Conservation (phyloP, 2,329 filamentous ascomycete species). For the Exophiala xenobiotica region DNA sequence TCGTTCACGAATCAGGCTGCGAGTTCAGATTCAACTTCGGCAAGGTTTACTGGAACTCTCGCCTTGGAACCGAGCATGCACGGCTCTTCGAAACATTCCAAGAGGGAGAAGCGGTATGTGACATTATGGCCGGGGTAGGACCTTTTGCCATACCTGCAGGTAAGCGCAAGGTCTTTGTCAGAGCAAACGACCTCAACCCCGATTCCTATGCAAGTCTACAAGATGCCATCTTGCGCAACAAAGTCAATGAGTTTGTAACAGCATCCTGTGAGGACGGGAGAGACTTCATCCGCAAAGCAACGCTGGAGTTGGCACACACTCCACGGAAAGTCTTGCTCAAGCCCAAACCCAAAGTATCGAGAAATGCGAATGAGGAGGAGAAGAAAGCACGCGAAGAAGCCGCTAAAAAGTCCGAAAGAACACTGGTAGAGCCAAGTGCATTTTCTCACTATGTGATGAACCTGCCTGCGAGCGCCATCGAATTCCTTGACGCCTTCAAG, state of each 20-base stretch:
- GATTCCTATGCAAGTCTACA: slow-evolving; percentile 74
- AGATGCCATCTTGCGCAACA: slow-evolving; percentile 73
- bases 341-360: slow-evolving; percentile 41
- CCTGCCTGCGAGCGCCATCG: slow-evolving; percentile 82
- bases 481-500: slow-evolving; percentile 74
- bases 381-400: slow-evolving; percentile 28
- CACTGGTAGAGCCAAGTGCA: slow-evolving; percentile 62
- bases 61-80: slow-evolving; percentile 84
- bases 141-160: slow-evolving; percentile 92
- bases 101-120: slow-evolving; percentile 84
- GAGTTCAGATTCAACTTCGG: slow-evolving; percentile 90
- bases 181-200: slow-evolving; percentile 96
- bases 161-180: slow-evolving; percentile 86
- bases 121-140: slow-evolving; percentile 96
- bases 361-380: slow-evolving; percentile 32
- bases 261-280: slow-evolving; percentile 81
- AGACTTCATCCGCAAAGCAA: slow-evolving; percentile 72
- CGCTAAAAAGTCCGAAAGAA: slow-evolving; percentile 27
- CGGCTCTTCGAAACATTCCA: slow-evolving; percentile 73
- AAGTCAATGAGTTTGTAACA: slow-evolving; percentile 71
- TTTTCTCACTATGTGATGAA: slow-evolving; percentile 99
- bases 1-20: slow-evolving; percentile 78
- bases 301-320: slow-evolving; percentile 52
- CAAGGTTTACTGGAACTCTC: slow-evolving; percentile 97
- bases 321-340: slow-evolving; percentile 57